phyloP scores from a whole-genome alignment of 1,284 basidiomycete genomes.

The Sporisorium graminicola region DNA sequence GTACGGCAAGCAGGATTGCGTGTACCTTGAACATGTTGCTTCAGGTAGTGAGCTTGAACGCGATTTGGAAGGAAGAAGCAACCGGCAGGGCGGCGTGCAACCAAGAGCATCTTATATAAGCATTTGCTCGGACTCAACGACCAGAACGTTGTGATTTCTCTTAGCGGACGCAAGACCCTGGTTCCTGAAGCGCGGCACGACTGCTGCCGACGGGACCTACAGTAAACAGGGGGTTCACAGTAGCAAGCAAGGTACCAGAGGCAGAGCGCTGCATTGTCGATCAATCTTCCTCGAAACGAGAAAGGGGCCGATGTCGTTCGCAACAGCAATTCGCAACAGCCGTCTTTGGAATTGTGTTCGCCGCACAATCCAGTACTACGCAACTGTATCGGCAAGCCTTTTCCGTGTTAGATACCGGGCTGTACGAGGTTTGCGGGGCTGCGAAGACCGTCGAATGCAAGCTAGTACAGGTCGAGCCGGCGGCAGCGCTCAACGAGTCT shows the following conservation, averaged over 20 bases:
- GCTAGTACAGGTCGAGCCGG: no score
- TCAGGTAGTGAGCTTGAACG: neutral
- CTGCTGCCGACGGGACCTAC: neutral
- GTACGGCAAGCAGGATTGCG: slow-evolving; percentile 8
- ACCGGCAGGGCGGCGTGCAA: neutral
- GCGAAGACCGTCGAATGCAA: no score
- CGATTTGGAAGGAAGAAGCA: neutral
- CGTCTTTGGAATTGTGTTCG: no score
- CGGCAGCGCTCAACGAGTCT: no score
- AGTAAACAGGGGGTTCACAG: neutral
- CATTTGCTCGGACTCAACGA: no score
- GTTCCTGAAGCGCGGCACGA: neutral
- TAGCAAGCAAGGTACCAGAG: neutral
- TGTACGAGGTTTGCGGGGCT: no score
- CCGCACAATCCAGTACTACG: no score
- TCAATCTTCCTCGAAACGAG: neutral
- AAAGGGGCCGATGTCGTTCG: no score
- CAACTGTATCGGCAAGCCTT: no score
- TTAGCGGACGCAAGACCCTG: neutral
- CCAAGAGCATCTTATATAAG: neutral
- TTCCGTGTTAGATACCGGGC: no score
- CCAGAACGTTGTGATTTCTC: no score
- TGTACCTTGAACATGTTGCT: slow-evolving; percentile 5
- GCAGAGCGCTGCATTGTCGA: neutral
- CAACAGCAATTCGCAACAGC: no score